Evolutionary conservation across 129 eudicot genomes (phyloP), one percentile per base, ranked within the genome.

Genomic region (Tagetes patula): DNA sequence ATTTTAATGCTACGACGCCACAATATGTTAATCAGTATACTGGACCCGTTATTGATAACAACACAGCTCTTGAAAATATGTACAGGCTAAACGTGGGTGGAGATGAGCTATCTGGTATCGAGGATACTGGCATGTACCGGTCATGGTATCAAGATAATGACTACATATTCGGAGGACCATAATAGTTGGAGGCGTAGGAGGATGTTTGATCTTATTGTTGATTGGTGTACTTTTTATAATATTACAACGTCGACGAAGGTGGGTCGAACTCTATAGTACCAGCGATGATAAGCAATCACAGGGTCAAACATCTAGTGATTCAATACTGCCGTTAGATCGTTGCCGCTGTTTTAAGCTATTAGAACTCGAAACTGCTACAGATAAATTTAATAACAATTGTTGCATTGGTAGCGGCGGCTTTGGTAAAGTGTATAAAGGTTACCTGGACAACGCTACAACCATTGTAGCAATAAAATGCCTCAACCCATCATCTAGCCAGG

Each of bases 351-450:
- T 88, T 65, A 2, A 84, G 6, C 67, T 88, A 8, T 66, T 69
- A 11, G 90, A 88, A 75, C 61, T 88, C 41, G 76, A 41, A 70
- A 65, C 10, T 2, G 84, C 79, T 20, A 88, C 90, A 0, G 6
- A 79, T 4, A 61, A 83, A 33, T 85, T 88, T 13, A 65, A 86
- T 0, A 88, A 83, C 55, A 72, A 78, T 8, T 69, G 58, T 7
- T 71, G 83, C 5, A 76, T 88, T 3, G 95, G 95, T 0, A 77
- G 61, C 0, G 95, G 95, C 4, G 90, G 95, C 45, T 88, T 88
- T 32, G 95, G 90, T 3, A 87, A 84, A 68, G 93, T 87, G 10
- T 87, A 82, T 36, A 83, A 59, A 76, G 88, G 95, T 31, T 34
- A 30, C 8, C 38, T 85, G 0, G 84, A 88, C 65, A 84, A 84